These are phyloP conservation scores for Cicer pinnatifidum DNA, from an alignment of 306 rosid species.

Conservation along the genomic window DNA sequence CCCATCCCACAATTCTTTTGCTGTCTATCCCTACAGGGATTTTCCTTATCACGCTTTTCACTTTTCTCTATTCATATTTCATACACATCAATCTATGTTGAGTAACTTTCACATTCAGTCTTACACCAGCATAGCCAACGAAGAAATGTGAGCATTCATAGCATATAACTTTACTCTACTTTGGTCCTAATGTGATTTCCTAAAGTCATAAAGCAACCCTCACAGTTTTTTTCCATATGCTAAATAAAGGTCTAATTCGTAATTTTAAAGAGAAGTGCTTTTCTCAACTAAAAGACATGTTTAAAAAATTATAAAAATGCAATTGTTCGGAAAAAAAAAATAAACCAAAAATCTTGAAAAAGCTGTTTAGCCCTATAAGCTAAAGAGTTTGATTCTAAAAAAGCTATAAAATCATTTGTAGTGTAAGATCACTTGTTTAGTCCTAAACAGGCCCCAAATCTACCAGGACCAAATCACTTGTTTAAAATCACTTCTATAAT, in stretches of 20 bases:
- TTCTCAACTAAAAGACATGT: too few relatives aligned
- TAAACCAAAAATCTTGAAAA: too few relatives aligned
- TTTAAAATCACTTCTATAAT: too few relatives aligned
- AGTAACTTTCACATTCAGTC: too few relatives aligned
- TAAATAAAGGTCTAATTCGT: too few relatives aligned
- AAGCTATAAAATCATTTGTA: neutral
- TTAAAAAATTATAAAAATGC: too few relatives aligned
- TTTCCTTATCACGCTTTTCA: neutral
- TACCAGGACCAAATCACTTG: neutral
- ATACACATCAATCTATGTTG: neutral
- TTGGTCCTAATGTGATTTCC: too few relatives aligned
- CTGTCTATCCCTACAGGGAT: neutral
- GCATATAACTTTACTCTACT: too few relatives aligned
- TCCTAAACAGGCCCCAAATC: neutral
- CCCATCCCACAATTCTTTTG: neutral
- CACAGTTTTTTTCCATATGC: too few relatives aligned
- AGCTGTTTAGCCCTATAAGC: neutral
- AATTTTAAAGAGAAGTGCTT: too few relatives aligned
- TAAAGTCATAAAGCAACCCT: too few relatives aligned
- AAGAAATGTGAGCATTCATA: neutral
- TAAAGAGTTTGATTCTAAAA: neutral
- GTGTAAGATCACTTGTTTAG: neutral
- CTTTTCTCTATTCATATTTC: conserved; percentile 12
- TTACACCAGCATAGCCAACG: neutral
- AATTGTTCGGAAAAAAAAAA: too few relatives aligned